Base-by-base conservation (phyloP, 2,329 filamentous ascomycete genomes). In the Amauroascus verrucosus region DNA sequence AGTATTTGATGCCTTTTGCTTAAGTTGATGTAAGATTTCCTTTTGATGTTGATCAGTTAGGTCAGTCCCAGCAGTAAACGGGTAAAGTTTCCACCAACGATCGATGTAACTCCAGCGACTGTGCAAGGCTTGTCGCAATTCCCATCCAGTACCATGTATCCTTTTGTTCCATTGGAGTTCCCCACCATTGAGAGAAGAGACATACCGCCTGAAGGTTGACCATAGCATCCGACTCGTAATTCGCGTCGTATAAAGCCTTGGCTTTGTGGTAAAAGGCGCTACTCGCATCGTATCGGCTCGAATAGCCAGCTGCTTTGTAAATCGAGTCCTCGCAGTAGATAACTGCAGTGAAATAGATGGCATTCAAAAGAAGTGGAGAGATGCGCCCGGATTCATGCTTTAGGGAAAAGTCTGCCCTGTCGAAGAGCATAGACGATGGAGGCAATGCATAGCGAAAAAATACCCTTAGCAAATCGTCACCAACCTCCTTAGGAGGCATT, bases 101-200 rank as follows among this genome's bases (percentile, higher is more conserved):
- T 56, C 59, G 59, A 54, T 65, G 61, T 53, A 65, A 56, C 8
- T 62, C 62, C 7, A 62, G 32, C 8, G 58, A 54, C 45, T 62
- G 63, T 20, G 63, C 63, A 51, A 62, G 56, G 26, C 61, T 58
- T 4, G 56, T 55, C 6, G 63, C 60, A 18, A 59, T 55, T 6
- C 61, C 60, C 26, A 62, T 46, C 63, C 63, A 65, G 50, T 63
- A 59, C 57, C 58, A 64, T 33, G 59, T 56, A 47, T 65, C 62
- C 51, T 65, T 64, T 20, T 61, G 60, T 16, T 64, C 63, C 6
- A 59, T 57, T 16, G 62, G 55, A 8, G 58, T 58, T 33, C 56
- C 57, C 63, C 63, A 64, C 61, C 61, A 61, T 46, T 63, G 56
- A n/a, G 59, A 58, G 28, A 64, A 53, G 7, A 65, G 61, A 24